Base-by-base conservation (phyloP, 805 yeast species). In the Cyberlindnera nakhonratchasimensis region DNA sequence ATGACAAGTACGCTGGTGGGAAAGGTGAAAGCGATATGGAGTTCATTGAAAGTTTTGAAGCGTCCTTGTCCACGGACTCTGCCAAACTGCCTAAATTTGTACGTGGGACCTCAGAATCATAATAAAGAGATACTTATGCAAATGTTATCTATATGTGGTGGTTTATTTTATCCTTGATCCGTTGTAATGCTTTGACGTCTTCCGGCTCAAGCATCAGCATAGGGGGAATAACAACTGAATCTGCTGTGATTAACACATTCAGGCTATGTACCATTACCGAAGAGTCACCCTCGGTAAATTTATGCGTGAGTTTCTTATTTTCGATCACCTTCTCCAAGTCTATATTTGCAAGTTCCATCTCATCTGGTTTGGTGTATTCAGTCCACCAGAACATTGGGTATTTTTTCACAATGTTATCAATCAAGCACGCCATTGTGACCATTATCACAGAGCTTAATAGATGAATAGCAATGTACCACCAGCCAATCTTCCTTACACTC, bases 11-110 rank as follows among this genome's bases (percentile, higher is more conserved):
- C 63, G 95, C 98, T 6, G 82, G 86, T 54, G 97, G 96, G 8
- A 91, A 91, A 64, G 93, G 91, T 19, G 96, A 87, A 53, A 84
- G 82, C 40, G 99, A 91, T 64, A 71, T 90, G 57, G 96, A 88
- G 62, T 87, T 86, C 51, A 86, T 91, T 43, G 96, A 93, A 62
- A 69, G 79, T 58, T 90, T 86, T 73, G 79, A 80, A 54, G 85
- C 88, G 2, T 69, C 68, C 10, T 57, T 87, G 35, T 60, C 59
- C 45, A 71, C 78, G 22, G 75, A 77, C 48, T 62, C 63, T 29
- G 53, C 51, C 13, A 67, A 69, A 43, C 68, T 74, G 29, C 96
- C 96, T 1, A 74, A 69, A 13, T 89, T 87, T 72, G 81, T 82
- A 18, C 57, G 66, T 34, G 37, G 45, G n/a, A n/a, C n/a, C n/a